Percentiles rank a stretch among this genome's conserved stretches.
These are phyloP conservation scores for Sporothrix protearum DNA, from an alignment of 2,329 filamentous ascomycete genomes.

Conservation along the genomic window DNA sequence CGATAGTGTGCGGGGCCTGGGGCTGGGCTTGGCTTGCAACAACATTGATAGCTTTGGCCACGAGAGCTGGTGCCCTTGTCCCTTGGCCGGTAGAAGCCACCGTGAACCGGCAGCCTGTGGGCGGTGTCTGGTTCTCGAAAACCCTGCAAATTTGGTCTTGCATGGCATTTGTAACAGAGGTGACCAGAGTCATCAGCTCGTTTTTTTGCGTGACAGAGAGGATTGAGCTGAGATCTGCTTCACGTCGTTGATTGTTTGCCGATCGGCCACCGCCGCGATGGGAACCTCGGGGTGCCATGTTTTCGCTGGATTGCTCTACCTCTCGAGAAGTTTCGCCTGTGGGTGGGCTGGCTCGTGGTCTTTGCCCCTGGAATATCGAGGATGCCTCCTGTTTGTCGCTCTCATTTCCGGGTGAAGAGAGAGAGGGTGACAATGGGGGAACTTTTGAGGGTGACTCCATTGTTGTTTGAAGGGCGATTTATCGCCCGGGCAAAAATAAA, in stretches of 20 bases:
- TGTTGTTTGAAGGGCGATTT: not conserved
- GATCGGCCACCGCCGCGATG: slow-evolving; percentile 23
- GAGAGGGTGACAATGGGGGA: not conserved
- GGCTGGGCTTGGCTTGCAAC: not conserved
- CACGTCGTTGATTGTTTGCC: slow-evolving; percentile 37
- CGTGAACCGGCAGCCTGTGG: not conserved
- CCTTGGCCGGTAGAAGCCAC: not conserved
- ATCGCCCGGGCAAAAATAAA: not conserved
- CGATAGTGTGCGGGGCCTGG: slow-evolving; percentile 44
- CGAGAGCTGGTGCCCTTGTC: not conserved
- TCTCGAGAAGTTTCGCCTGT: not conserved
- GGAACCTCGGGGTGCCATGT: slow-evolving; percentile 24
- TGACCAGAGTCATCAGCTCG: slow-evolving; percentile 52
- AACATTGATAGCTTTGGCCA: not conserved
- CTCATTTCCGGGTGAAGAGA: not conserved
- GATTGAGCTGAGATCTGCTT: slow-evolving; percentile 51
- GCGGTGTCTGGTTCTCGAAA: slow-evolving; percentile 42
- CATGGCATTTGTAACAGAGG: slow-evolving; percentile 54
- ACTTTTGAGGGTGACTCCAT: not conserved
- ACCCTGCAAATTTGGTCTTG: slow-evolving; percentile 49
- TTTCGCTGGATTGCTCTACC: not conserved
- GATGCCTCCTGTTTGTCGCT: not conserved
- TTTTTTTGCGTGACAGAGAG: slow-evolving; percentile 48
- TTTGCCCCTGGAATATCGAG: not conserved
- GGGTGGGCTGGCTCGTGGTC: too few species aligned